phyloP scores from a whole-genome alignment of 495 filamentous ascomycete species.

The Symbiotaphrina buchneri region DNA sequence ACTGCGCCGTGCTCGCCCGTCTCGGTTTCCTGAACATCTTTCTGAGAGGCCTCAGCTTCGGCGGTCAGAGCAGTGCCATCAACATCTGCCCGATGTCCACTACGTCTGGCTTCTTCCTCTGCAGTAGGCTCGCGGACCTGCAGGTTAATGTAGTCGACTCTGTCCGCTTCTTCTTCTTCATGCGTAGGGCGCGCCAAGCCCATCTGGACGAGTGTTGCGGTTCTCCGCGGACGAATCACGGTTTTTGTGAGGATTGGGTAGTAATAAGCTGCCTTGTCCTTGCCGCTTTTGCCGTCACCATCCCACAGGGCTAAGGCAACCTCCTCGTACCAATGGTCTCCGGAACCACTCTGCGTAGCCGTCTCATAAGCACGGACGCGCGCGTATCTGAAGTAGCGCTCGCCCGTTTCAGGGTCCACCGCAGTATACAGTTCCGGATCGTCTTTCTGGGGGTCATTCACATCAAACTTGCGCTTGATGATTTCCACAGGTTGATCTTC shows the following conservation, averaged over 20 bases:
- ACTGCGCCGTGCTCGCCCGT: too few species aligned
- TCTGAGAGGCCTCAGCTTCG: too few species aligned
- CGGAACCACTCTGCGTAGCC: conserved; percentile 35
- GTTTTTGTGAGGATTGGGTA: conserved; percentile 65
- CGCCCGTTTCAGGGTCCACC: conserved; percentile 16
- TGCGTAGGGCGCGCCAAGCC: conserved; percentile 18
- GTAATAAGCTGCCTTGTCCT: conserved; percentile 63
- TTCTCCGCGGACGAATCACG: conserved; percentile 32
- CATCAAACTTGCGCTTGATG: conserved; percentile 53
- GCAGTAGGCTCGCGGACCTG: conserved; percentile 27
- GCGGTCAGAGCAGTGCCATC: too few species aligned
- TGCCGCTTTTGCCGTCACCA: conserved; percentile 23
- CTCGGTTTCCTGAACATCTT: too few species aligned
- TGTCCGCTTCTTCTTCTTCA: conserved; percentile 14
- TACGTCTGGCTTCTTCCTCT: conserved; percentile 25
- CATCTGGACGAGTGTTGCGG: conserved; percentile 19
- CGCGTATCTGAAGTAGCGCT: conserved; percentile 44
- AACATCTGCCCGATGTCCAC: conserved; percentile 18
- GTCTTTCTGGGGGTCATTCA: conserved; percentile 44
- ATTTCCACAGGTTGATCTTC: conserved; percentile 27
- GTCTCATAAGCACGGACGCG: conserved; percentile 73
- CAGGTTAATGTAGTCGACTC: conserved; percentile 30
- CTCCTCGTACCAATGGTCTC: conserved; percentile 27
- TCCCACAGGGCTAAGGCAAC: conserved; percentile 40
- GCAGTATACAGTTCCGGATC: conserved; percentile 42